Percentiles rank a stretch among this genome's conserved stretches.
Conservation (phyloP, 2,329 filamentous ascomycete genomes). For the Cercospora sp. region DNA sequence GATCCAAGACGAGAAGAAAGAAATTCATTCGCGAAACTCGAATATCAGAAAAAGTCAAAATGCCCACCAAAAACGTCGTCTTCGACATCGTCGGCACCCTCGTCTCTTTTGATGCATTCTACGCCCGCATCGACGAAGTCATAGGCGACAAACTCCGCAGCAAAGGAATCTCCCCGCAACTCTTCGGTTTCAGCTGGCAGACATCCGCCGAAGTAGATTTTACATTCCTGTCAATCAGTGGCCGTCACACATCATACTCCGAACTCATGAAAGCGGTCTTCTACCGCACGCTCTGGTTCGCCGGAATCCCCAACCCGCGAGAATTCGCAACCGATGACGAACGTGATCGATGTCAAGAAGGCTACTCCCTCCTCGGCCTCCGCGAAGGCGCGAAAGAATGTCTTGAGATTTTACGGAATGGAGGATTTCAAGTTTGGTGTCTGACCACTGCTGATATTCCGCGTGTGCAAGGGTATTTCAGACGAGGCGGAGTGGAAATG, state of each 20-base stretch:
- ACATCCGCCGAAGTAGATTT: constrained; percentile 53
- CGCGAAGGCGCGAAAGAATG: constrained; percentile 47
- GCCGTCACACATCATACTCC: constrained; percentile 48
- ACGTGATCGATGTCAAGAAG: constrained; percentile 42
- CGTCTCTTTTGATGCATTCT: constrained; percentile 51
- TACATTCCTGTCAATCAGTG: constrained; percentile 51
- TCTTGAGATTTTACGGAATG: constrained; percentile 46
- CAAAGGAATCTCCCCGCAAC: constrained; percentile 45
- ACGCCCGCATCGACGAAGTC: constrained; percentile 44
- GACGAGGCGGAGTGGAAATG: constrained; percentile 52
- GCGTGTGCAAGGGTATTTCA: constrained; percentile 56
- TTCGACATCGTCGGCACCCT: constrained; percentile 55
- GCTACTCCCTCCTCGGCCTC: constrained; percentile 41
- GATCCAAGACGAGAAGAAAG: neutral
- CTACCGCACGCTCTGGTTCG: constrained; percentile 51
- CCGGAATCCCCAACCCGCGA: constrained; percentile 49
- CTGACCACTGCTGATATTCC: constrained; percentile 55
- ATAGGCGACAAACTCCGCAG: constrained; percentile 47
- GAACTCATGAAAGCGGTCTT: constrained; percentile 50
- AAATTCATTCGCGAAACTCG: neutral
- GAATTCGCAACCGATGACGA: constrained; percentile 48
- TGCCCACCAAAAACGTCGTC: constrained; percentile 35
- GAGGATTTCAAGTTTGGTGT: constrained; percentile 56
- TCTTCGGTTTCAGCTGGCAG: constrained; percentile 53
- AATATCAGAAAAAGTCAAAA: neutral